Evolutionary conservation across 2,329 filamentous ascomycete genomes (phyloP), one percentile per base, ranked within the genome.

Genomic region (Botrytis medusae): DNA sequence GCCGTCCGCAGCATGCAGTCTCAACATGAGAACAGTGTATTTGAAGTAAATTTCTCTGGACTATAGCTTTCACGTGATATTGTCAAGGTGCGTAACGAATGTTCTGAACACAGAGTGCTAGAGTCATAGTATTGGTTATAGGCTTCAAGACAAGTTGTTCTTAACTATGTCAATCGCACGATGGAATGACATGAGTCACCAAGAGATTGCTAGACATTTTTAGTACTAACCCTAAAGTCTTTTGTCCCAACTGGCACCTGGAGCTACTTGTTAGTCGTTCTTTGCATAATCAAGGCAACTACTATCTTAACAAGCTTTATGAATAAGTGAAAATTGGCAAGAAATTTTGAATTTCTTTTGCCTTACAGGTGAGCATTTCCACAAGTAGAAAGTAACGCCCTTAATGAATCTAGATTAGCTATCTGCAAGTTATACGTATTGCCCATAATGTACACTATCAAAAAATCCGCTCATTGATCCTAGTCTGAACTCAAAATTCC

Each of bases 221-320:
- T 29, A 10, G 7, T 7, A 9, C 16, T 0, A 9, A 9, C 7
- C 25, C n/a, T 29, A 2, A n/a, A 29, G 4, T 3, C n/a, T 9
- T 18, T 29, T 57, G 51, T 29, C 2, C 7, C 14, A 32, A 18
- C 6, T 57, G 32, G 51, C n/a, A 9, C n/a, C 14, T 54, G 16
- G 2, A 29, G 51, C 14, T 51, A n/a, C 25, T 51, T 54, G 1
- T 32, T 29, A 25, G 3, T 14, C 1, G 6, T 32, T 57, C 3
- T 57, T 57, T 9, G 4, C 7, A 32, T 29, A 2, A 29, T 8
- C 14, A 54, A 54, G n/a, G 1, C 14, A 29, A n/a, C 2, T 29
- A 8, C 51, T 29, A 1, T 8, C 5, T 29, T 18, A 8, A 4
- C 5, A n/a, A 62, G 60, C 12, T 40, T 10, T 25, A 8, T 37